Conservation (phyloP, 768 basidiomycete species). For the Suillus discolor region DNA sequence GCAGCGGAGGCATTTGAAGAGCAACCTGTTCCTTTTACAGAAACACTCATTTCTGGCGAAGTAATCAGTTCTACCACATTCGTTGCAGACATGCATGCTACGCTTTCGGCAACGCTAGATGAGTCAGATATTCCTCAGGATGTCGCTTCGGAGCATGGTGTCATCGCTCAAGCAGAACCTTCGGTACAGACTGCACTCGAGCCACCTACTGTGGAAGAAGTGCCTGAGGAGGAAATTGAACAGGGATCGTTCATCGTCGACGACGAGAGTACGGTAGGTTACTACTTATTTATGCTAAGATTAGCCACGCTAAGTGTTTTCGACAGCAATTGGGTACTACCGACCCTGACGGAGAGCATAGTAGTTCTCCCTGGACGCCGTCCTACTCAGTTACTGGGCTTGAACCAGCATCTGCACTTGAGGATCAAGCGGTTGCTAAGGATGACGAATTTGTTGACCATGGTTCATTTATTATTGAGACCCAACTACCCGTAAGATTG, state of each 20-base stretch:
- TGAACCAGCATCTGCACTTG: background rate
- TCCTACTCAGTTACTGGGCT: constrained; percentile 36
- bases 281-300: background rate
- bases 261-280: constrained; percentile 6
- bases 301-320: background rate
- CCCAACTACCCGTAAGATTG: background rate
- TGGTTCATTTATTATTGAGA: constrained; percentile 14
- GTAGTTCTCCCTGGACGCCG: constrained; percentile 35
- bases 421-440: background rate
- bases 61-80: background rate
- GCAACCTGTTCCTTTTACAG: background rate
- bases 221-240: constrained; percentile 12
- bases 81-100: background rate
- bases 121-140: background rate
- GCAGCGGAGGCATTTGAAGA: background rate
- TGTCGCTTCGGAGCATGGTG: background rate
- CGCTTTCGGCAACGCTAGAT: constrained; percentile 1
- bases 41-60: background rate
- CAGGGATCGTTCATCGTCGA: constrained; percentile 14
- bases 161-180: constrained; percentile 1
- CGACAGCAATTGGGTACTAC: background rate
- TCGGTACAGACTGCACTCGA: background rate
- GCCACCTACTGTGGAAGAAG: background rate
- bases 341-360: constrained; percentile 10
- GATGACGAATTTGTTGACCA: constrained; percentile 20